Evolutionary conservation across 1,284 basidiomycete genomes (phyloP).

Genomic region (Pholiota adiposa): DNA sequence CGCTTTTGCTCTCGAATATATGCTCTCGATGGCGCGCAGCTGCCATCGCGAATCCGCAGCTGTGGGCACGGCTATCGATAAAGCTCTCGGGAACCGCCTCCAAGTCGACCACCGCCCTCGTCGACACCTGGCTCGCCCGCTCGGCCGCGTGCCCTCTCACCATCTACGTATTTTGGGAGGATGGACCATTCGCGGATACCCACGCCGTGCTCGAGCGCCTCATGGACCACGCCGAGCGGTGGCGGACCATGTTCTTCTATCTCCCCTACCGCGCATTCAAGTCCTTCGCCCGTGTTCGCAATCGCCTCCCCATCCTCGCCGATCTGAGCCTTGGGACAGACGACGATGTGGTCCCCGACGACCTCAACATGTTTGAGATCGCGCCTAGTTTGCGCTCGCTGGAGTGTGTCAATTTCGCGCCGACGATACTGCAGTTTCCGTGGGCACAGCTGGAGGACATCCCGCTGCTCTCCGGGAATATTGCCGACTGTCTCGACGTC

Average conservation of each 20-base stretch:
- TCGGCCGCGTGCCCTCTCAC: slow-evolving; percentile 34
- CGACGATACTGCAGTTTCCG: slow-evolving; percentile 38
- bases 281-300: slow-evolving; percentile 30
- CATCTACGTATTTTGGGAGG: slow-evolving; percentile 36
- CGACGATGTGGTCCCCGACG: slow-evolving; percentile 26
- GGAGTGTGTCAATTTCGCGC: slow-evolving; percentile 42
- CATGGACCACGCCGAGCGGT: slow-evolving; percentile 31
- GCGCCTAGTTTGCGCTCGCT: slow-evolving; percentile 38
- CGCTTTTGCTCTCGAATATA: slow-evolving; percentile 40
- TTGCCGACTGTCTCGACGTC: slow-evolving; percentile 37
- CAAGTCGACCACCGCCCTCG: slow-evolving; percentile 26
- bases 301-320: slow-evolving; percentile 34
- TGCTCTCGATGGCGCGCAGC: slow-evolving; percentile 40
- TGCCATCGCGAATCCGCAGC: slow-evolving; percentile 36
- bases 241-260: slow-evolving; percentile 36
- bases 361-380: slow-evolving; percentile 36
- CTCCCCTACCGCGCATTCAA: slow-evolving; percentile 34
- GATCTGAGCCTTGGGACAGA: slow-evolving; percentile 40
- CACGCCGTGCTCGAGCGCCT: slow-evolving; percentile 33
- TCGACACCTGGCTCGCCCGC: slow-evolving; percentile 38
- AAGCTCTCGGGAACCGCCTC: slow-evolving; percentile 28
- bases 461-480: slow-evolving; percentile 37
- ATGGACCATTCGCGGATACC: slow-evolving; percentile 26
- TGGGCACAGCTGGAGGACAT: slow-evolving; percentile 38
- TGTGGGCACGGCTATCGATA: slow-evolving; percentile 42